phyloP scores from a whole-genome alignment of 441 rosid species.

The Dalechampia spathulata region DNA sequence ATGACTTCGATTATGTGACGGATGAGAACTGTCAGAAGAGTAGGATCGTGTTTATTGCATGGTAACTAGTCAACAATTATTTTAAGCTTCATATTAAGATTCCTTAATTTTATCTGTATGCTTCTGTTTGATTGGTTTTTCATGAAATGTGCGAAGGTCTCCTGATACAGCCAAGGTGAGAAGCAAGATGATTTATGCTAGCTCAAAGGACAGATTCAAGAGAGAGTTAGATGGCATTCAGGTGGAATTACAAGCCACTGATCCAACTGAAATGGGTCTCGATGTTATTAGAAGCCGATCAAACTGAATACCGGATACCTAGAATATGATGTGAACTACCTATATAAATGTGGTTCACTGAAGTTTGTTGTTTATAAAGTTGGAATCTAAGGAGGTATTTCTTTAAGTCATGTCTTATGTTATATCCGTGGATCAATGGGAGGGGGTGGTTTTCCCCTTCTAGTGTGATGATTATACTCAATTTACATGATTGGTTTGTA shows the following conservation, averaged over 20 bases:
- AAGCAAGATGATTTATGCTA: conserved; percentile 70
- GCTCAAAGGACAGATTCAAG: conserved; percentile 62
- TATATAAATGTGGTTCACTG: conserved; percentile 18
- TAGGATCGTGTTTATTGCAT: conserved; percentile 53
- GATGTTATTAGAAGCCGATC: conserved; percentile 60
- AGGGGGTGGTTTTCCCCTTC: conserved; percentile 21
- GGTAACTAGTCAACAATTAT: conserved; percentile 20
- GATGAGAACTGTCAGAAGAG: conserved; percentile 54
- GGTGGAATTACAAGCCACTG: conserved; percentile 63
- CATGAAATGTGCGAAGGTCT: conserved; percentile 31
- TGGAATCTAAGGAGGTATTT: conserved; percentile 19
- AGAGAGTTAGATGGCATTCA: conserved; percentile 67
- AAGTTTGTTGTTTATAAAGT: conserved; percentile 30
- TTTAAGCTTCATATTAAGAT: no score
- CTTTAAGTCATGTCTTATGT: conserved; percentile 13
- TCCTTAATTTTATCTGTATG: no score
- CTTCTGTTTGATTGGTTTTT: not conserved
- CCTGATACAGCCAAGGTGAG: conserved; percentile 54
- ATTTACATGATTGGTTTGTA: no score
- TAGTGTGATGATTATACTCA: conserved; percentile 23
- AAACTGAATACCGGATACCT: conserved; percentile 22
- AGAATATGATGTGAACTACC: conserved; percentile 13
- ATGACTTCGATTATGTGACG: conserved; percentile 52
- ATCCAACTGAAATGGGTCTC: conserved; percentile 64
- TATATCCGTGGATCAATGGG: conserved; percentile 30